Evolutionary conservation across 257 asterid genomes (phyloP).

Genomic region (Ocimum tenuiflorum): DNA sequence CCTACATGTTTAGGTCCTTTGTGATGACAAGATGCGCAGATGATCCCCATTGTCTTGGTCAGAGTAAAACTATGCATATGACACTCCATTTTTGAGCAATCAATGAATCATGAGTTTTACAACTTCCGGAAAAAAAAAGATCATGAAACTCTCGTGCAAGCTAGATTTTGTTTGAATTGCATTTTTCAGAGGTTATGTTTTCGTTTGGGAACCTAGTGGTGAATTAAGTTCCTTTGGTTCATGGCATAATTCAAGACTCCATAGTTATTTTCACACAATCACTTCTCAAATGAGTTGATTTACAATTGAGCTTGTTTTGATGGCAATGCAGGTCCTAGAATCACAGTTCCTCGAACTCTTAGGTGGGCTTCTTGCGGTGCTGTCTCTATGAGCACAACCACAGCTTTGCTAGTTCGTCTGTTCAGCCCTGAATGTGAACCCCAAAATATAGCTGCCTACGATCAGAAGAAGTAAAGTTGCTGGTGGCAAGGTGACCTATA

Average conservation of each 20-base stretch:
- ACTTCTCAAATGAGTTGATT: not conserved
- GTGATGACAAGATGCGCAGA: not conserved
- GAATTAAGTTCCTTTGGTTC: not conserved
- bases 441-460: constrained; percentile 75
- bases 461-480: constrained; percentile 33
- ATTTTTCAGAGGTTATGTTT: not conserved
- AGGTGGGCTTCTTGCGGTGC: constrained; percentile 90
- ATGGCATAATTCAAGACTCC: not conserved
- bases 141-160: not conserved
- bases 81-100: not conserved
- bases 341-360: constrained; percentile 64
- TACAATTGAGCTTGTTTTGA: constrained; percentile 2
- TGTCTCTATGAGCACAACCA: constrained; percentile 44
- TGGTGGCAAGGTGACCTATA: not conserved
- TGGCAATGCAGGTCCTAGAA: constrained; percentile 67
- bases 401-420: constrained; percentile 69
- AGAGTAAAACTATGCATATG: not conserved
- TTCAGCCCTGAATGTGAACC: constrained; percentile 88
- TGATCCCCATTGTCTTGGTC: not conserved
- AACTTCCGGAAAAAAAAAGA: not conserved
- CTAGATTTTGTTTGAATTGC: not conserved
- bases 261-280: not conserved
- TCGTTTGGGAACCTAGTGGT: not conserved
- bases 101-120: not conserved
- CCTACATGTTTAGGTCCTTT: not conserved